Percentiles rank a stretch among this genome's conserved stretches.
Evolutionary conservation across 2,329 filamentous ascomycete genomes (phyloP).

Genomic region (Trichophyton simii): DNA sequence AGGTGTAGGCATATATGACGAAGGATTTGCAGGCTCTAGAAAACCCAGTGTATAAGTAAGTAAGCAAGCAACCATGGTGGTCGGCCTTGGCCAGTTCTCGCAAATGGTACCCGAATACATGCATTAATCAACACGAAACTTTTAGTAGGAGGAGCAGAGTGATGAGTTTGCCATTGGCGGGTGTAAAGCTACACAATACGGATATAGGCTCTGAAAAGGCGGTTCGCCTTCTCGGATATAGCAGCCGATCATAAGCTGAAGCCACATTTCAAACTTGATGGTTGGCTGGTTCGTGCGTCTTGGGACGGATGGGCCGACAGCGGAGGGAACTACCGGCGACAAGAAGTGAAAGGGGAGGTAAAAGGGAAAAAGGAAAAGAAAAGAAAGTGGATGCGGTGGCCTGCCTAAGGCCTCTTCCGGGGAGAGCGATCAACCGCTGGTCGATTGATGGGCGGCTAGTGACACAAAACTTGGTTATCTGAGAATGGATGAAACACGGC

Average conservation of each 20-base stretch:
- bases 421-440: background rate
- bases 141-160: background rate
- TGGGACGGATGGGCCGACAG: background rate
- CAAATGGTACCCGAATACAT: background rate
- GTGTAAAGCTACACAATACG: too few species aligned
- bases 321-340: background rate
- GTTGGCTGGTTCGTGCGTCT: background rate
- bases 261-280: too few species aligned
- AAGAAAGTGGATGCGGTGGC: background rate
- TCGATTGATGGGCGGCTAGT: background rate
- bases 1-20: background rate
- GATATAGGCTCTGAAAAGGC: too few species aligned
- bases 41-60: background rate
- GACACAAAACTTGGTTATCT: background rate
- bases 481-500: slow-evolving; percentile 2
- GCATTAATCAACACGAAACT: background rate
- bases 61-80: background rate
- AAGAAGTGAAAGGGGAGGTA: background rate
- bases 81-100: background rate
- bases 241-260: too few species aligned
- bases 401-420: background rate
- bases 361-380: background rate
- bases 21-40: background rate
- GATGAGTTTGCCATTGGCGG: background rate
- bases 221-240: too few species aligned